Base-by-base conservation (phyloP, 2,329 filamentous ascomycete genomes). In the Claviceps sp. region DNA sequence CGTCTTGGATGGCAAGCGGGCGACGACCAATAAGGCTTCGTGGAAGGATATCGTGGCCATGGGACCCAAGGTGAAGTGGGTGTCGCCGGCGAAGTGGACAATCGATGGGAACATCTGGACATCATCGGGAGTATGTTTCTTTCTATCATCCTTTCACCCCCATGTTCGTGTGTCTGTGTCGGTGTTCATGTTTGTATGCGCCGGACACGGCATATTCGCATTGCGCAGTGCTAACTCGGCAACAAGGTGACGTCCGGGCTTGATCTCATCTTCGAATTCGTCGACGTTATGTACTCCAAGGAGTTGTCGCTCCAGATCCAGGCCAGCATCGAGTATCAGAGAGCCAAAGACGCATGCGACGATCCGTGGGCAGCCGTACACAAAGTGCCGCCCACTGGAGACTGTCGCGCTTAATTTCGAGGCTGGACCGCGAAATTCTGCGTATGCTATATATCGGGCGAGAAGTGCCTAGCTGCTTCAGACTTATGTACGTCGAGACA, bases 101-200 rank as follows among this genome's bases (percentile, higher is more conserved):
- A 67, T 71, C 0, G 81, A 85, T 62, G 81, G 77, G 4, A 81
- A 83, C 51, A 66, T 84, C 3, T 86, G 82, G 80, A 79, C 76
- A 3, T 77, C 76, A 4, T 81, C 78, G 1, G 82, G 83, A 48
- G 64, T 66, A 52, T 72, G 50, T 57, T 46, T 38, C 40, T 40
- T 48, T 14, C 16, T n/a, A 22, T 44, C 11, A 11, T 4, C 9
- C 30, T 11, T 4, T 34, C 11, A 34, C 4, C 5, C 22, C 42
- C 22, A 14, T 41, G 16, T 18, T 6, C 16, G 8, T 72, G 49
- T 57, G 46, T 34, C 20, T 36, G 38, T 38, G 5, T 11, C 42
- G 24, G 20, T 20, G 7, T 46, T 16, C 46, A 30, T 46, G n/a
- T 51, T 46, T 22, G 18, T 26, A 24, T 48, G 6, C 5, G 24